Conservation (phyloP, 2,329 filamentous ascomycete species). For the Fusarium sp. region DNA sequence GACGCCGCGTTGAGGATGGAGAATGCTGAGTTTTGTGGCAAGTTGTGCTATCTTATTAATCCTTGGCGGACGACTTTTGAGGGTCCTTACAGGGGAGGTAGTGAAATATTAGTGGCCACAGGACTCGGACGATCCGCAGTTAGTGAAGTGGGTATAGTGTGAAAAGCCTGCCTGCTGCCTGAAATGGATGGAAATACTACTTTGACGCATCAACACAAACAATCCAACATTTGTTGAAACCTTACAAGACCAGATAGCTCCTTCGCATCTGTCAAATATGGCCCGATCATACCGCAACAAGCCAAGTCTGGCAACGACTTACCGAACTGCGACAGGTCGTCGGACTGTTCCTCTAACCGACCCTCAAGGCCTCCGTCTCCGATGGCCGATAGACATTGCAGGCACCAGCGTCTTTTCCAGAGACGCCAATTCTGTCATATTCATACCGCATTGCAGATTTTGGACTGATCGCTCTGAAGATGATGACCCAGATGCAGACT, state of each 20-base stretch:
- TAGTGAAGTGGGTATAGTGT: background rate
- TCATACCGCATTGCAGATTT: background rate
- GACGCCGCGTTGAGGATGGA: too few relatives aligned
- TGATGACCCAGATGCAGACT: background rate
- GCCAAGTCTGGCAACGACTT: background rate
- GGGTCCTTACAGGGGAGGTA: too few relatives aligned
- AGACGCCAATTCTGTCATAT: background rate
- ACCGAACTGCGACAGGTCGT: too few relatives aligned
- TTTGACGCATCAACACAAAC: too few relatives aligned
- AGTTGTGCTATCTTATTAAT: too few relatives aligned
- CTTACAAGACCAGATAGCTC: too few relatives aligned
- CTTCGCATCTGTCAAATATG: background rate
- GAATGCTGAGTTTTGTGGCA: too few relatives aligned
- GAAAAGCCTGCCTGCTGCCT: background rate
- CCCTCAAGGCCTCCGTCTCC: background rate
- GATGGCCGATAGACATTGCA: background rate
- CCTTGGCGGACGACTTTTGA: too few relatives aligned
- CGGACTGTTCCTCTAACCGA: background rate
- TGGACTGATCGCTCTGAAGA: background rate
- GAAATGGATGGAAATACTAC: background rate
- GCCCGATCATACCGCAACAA: background rate
- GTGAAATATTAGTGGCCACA: background rate
- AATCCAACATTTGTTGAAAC: too few relatives aligned
- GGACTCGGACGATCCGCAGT: background rate
- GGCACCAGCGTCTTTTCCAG: background rate